Base-by-base conservation (phyloP, 1,284 basidiomycete genomes). In the Waitea zeae region DNA sequence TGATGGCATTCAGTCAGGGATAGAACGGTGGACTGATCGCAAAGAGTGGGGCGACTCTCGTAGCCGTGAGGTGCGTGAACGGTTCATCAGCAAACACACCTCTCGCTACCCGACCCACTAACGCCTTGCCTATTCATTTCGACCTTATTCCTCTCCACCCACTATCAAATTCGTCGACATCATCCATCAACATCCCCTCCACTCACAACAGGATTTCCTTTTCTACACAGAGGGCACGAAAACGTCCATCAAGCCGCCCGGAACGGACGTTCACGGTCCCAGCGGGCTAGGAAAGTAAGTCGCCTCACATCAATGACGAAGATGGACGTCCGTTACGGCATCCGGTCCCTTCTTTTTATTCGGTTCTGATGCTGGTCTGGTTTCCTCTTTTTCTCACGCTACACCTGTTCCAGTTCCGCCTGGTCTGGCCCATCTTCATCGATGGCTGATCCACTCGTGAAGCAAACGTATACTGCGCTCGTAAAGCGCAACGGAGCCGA, bases 1-100 rank as follows among this genome's bases (percentile, higher is more conserved):
- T 27, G 26, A 24, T 28, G 26, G 17, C 17, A 11, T 35, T n/a
- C 28, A 36, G 15, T 53, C 56, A 34, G 59, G 58, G 27, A 61
- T 61, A 20, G 58, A 61, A 36, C 48, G 59, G 3, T 61, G 59
- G 47, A 63, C 61, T 2, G 61, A 63, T 33, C 59, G 61, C 15
- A 47, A 47, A 9, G 44, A 44, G 5, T 52, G 51, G 51, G 48
- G 48, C 12, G 48, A 49, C 12, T 49, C 47, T 12, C 32, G 41
- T 35, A 40, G 41, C 12, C 14, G 56, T 33, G 58, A 61, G 39
- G 54, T 57, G 43, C 47, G 54, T 49, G n/a, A 29, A 14, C 11
- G 27, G 29, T 33, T 36, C 33, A 33, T 19, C 35, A n/a, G n/a
- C n/a, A n/a, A n/a, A n/a, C n/a, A n/a, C n/a, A n/a, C n/a, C n/a